Evolutionary conservation across 2,329 filamentous ascomycete genomes (phyloP).

Genomic region (Knufia fluminis): DNA sequence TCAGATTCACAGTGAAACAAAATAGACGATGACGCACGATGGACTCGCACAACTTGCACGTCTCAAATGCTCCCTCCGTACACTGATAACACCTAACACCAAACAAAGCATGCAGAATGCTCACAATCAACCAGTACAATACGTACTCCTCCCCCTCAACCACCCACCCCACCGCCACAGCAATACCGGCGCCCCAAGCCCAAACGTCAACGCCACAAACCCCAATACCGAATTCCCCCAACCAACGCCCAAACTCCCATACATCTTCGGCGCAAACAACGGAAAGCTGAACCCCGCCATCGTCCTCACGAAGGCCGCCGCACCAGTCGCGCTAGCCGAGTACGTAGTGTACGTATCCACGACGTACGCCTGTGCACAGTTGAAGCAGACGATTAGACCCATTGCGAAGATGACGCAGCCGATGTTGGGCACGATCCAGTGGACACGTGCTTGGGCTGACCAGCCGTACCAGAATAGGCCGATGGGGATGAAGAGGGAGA

Average conservation of each 20-base stretch:
- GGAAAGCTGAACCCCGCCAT: conserved; percentile 43
- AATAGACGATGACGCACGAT: too few relatives aligned
- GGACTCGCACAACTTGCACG: too few relatives aligned
- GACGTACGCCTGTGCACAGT: conserved; percentile 35
- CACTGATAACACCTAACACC: too few relatives aligned
- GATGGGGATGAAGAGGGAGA: conserved; percentile 42
- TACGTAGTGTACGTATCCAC: conserved; percentile 36
- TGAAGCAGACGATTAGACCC: conserved; percentile 35
- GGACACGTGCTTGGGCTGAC: conserved; percentile 39
- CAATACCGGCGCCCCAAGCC: conserved; percentile 32
- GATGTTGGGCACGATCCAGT: conserved; percentile 48
- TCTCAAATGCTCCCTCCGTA: too few relatives aligned
- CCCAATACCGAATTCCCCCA: conserved; percentile 39
- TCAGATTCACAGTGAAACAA: too few relatives aligned
- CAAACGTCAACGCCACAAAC: conserved; percentile 29
- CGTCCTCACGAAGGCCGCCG: conserved; percentile 37
- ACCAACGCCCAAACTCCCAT: conserved; percentile 28
- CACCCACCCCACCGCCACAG: conserved; percentile 36
- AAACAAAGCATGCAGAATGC: too few relatives aligned
- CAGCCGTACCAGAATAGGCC: conserved; percentile 51
- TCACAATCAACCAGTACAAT: conserved; percentile 14
- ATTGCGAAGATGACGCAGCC: conserved; percentile 42
- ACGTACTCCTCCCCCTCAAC: conserved; percentile 26
- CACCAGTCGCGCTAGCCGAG: conserved; percentile 40
- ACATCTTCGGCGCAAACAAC: conserved; percentile 37